A percentile compares a stretch with the other conserved stretches of the same genome.
Evolutionary conservation across 495 filamentous ascomycete genomes (phyloP).

Genomic region (Letharia lupina): DNA sequence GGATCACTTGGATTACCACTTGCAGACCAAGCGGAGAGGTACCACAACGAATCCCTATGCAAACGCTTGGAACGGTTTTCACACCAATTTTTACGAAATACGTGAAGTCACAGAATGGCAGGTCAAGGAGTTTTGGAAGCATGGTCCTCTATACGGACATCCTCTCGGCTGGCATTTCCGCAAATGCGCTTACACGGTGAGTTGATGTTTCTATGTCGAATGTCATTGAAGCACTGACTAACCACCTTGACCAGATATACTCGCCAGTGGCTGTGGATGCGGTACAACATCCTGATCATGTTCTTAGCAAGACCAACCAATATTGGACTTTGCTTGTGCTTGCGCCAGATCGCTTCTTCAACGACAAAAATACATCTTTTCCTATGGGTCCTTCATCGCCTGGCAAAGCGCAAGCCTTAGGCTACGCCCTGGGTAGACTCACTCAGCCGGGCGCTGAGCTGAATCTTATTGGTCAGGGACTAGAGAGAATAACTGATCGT

Average conservation of each 20-base stretch:
- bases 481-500: conserved; percentile 24
- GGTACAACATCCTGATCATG: background rate
- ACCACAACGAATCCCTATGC: conserved; percentile 20
- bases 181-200: conserved; percentile 26
- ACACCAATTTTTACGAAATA: conserved; percentile 26
- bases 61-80: conserved; percentile 19
- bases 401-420: conserved; percentile 21
- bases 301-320: background rate
- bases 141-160: conserved; percentile 26
- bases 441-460: conserved; percentile 23
- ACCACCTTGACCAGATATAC: conserved; percentile 17
- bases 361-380: conserved; percentile 24
- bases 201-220: background rate
- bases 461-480: conserved; percentile 24
- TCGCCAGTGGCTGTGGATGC: conserved; percentile 11
- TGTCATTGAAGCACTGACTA: background rate
- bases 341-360: conserved; percentile 23
- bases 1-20: conserved; percentile 22
- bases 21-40: conserved; percentile 21
- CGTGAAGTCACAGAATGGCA: conserved; percentile 19
- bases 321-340: conserved; percentile 25
- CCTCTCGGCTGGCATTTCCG: conserved; percentile 26
- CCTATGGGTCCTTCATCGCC: conserved; percentile 20
- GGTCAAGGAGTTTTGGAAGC: conserved; percentile 25
- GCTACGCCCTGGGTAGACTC: conserved; percentile 22